Base-by-base conservation (phyloP, 2,329 filamentous ascomycete genomes). In the Neonectria sp. region DNA sequence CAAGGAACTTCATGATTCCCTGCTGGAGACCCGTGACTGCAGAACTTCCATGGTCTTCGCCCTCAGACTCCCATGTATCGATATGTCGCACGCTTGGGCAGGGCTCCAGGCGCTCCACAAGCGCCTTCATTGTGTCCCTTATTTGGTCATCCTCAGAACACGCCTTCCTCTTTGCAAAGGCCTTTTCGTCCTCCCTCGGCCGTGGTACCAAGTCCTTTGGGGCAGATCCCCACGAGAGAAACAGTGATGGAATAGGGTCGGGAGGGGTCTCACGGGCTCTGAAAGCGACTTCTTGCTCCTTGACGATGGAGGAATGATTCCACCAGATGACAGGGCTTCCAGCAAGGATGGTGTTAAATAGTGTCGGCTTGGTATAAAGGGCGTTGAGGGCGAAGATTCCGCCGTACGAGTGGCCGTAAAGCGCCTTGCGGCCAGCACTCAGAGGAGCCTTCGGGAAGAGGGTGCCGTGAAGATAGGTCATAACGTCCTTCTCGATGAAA, bases 361-460 rank as follows among this genome's bases (percentile, higher is more conserved):
- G 75, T 1, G 74, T 69, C 0, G 83, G 81, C 4, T 78, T 74
- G 0, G 78, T 82, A 60, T 83, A 82, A 9, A 86, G 76, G 0
- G 81, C 76, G 65, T 86, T 83, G 3, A 87, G 77, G 0, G 80
- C 76, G 53, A 87, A 86, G 1, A 87, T 75, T 0, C 84, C 86
- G 2, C 84, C 85, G 29, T 84, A 86, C 0, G 85, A 87, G 63
- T 87, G 85, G 0, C 85, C 85, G 46, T 82, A 86, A 1, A 87
- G 75, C 0, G 82, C 85, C 55, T 82, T 83, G 27, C 79, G 79
- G 2, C 76, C 73, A 17, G 80, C 77, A 71, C 76, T 63, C 77
- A 84, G 29, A 67, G 76, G 29, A 17, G 73, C 48, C 43, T 74
- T 55, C 4, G 74, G 67, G 63, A 79, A 78, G 11, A 79, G 70